Base-by-base conservation (phyloP, 305 asterid genomes). In the Rubia occidens region DNA sequence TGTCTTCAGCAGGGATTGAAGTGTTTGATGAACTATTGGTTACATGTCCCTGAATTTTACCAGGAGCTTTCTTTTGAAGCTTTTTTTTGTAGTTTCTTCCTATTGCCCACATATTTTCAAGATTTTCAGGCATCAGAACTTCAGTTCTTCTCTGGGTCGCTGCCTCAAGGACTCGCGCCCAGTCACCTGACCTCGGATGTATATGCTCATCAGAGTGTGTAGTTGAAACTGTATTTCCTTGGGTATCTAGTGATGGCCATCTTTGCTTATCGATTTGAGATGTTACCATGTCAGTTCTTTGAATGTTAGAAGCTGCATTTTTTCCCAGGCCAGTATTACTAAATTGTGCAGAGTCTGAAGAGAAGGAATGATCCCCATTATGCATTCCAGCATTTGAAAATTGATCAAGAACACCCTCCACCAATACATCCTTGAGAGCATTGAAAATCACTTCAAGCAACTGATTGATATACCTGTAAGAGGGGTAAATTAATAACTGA, bases 61-160 rank as follows among this genome's bases (percentile, higher is more conserved):
- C 72, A 70, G 80, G 76, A 73, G 80, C 70, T 45, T 69, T 82
- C 78, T 85, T 88, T 66, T 78, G 84, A 71, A 87, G 82, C 77
- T 84, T 89, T 84, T 88, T 89, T 77, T 89, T 91, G 75, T 94
- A 91, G 77, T 95, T 89, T 86, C 97, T 85, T 78, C 99, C 99
- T 49, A 85, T 91, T 17, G 96, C 65, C 99, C 99, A 95, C 96
- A 95, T 88, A 83, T 95, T 91, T 74, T 95, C 99, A 74, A 91
- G 97, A 83, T 95, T 89, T 83, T 95, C 99, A 63, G 99, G 99
- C 87, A 71, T 88, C 71, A 95, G 90, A 76, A 95, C 99, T 83
- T 95, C 99, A 59, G 93, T 91, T 86, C 97, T 91, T 86, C 97
- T 86, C 85, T 91, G 97, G 65, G 90, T 88, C 67, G 96, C 96